Evolutionary conservation across 495 filamentous ascomycete species (phyloP).

Genomic region (Penicillium flavigenum): DNA sequence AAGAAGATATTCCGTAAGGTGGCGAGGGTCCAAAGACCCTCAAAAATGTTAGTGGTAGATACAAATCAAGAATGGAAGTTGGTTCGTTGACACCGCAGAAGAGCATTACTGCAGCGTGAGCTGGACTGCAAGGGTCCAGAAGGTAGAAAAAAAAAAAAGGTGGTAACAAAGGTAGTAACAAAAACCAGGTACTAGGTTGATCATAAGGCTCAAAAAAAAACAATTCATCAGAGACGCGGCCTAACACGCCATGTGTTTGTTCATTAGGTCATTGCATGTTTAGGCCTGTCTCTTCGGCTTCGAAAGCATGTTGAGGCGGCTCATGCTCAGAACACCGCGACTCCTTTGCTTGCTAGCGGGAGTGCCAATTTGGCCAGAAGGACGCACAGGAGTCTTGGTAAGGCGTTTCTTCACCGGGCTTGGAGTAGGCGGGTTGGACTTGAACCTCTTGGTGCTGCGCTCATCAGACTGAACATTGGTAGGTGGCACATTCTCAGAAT

Average conservation of each 20-base stretch:
- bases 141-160: background rate
- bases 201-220: conserved; percentile 7
- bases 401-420: conserved; percentile 42
- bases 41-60: conserved; percentile 15
- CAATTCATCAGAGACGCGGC: conserved; percentile 3
- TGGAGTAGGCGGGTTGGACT: conserved; percentile 37
- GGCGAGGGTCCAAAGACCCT: conserved; percentile 1
- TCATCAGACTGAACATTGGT: conserved; percentile 34
- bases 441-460: conserved; percentile 46
- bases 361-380: conserved; percentile 36
- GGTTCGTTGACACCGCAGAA: conserved; percentile 13
- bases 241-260: conserved; percentile 20
- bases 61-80: conserved; percentile 18
- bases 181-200: background rate
- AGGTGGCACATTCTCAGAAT: conserved; percentile 44
- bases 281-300: conserved; percentile 47
- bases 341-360: conserved; percentile 39
- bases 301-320: conserved; percentile 51
- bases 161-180: background rate
- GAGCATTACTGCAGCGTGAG: conserved; percentile 12
- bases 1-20: conserved; percentile 4
- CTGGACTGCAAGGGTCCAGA: background rate
- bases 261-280: background rate
- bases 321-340: conserved; percentile 45
- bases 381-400: conserved; percentile 33